These are phyloP conservation scores for Aechmea fasciata DNA, from an alignment of 176 grass and related monocot species.

Conservation along the genomic window DNA sequence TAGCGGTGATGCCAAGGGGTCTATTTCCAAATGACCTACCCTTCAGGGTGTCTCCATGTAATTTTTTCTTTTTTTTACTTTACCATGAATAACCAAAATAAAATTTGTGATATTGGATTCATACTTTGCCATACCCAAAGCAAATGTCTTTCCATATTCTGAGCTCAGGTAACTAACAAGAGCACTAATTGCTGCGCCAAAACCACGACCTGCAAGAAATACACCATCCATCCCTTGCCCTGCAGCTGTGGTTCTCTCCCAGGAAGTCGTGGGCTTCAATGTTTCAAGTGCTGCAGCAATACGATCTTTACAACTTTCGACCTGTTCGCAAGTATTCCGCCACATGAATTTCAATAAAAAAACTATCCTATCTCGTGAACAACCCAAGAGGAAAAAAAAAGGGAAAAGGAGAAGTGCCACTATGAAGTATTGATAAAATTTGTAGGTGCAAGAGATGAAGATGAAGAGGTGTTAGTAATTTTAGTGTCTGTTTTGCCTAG, in stretches of 20 bases:
- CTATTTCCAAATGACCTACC: too few species aligned
- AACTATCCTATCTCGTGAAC: background rate
- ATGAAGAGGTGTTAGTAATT: background rate
- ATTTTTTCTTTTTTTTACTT: too few species aligned
- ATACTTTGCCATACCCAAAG: slow-evolving; percentile 50
- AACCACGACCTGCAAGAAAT: slow-evolving; percentile 67
- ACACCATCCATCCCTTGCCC: slow-evolving; percentile 61
- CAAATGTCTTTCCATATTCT: slow-evolving; percentile 84
- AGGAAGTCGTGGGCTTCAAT: slow-evolving; percentile 67
- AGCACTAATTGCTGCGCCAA: slow-evolving; percentile 73
- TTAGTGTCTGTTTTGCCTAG: too few species aligned
- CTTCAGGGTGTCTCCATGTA: too few species aligned
- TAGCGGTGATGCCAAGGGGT: too few species aligned
- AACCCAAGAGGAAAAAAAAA: background rate
- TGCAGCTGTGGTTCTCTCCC: slow-evolving; percentile 69
- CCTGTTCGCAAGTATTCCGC: slow-evolving; percentile 25
- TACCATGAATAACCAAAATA: background rate
- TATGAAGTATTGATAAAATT: background rate
- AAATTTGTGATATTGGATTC: background rate
- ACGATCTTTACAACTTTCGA: slow-evolving; percentile 71
- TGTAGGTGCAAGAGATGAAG: background rate
- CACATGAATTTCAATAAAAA: background rate
- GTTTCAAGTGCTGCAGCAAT: slow-evolving; percentile 74
- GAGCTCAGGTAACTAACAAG: slow-evolving; percentile 74
- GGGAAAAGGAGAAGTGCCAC: background rate